These are phyloP conservation scores for Limnanthes douglasii DNA, from an alignment of 345 rosid species.

Conservation along the genomic window DNA sequence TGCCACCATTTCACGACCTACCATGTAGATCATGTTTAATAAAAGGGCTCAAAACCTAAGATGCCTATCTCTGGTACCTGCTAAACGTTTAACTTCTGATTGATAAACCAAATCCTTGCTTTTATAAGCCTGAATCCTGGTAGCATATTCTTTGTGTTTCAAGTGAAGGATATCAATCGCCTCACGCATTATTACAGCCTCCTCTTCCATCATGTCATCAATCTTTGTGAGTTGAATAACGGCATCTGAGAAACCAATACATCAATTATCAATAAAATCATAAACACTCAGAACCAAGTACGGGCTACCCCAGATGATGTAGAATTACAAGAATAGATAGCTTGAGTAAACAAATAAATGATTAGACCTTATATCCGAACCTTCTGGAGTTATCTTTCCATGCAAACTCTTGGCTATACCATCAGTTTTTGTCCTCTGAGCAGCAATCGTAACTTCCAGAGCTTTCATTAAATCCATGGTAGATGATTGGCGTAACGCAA, in stretches of 20 bases:
- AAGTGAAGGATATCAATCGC: constrained; percentile 43
- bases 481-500: constrained; percentile 45
- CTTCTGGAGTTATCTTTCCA: constrained; percentile 41
- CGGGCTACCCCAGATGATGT: too few species aligned
- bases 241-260: constrained; percentile 26
- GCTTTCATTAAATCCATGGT: constrained; percentile 51
- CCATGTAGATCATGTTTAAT: too few species aligned
- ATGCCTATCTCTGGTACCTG: constrained; percentile 32
- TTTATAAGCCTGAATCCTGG: constrained; percentile 29
- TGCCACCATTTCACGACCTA: too few species aligned
- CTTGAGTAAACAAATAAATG: constrained; percentile 1
- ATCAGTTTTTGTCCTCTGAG: constrained; percentile 47
- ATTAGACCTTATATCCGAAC: constrained; percentile 34
- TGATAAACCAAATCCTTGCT: constrained; percentile 43
- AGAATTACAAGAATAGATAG: neutral
- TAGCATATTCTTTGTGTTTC: constrained; percentile 48
- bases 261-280: neutral
- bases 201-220: constrained; percentile 75
- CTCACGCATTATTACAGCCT: constrained; percentile 42
- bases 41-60: neutral
- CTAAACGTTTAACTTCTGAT: constrained; percentile 53
- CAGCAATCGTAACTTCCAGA: constrained; percentile 44
- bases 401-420: constrained; percentile 27
- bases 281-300: neutral
- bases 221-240: constrained; percentile 41